A percentile compares a stretch with the other conserved stretches of the same genome.
These are phyloP conservation scores for Porodaedalea pini DNA, from an alignment of 1,284 basidiomycete genomes.

Conservation along the genomic window DNA sequence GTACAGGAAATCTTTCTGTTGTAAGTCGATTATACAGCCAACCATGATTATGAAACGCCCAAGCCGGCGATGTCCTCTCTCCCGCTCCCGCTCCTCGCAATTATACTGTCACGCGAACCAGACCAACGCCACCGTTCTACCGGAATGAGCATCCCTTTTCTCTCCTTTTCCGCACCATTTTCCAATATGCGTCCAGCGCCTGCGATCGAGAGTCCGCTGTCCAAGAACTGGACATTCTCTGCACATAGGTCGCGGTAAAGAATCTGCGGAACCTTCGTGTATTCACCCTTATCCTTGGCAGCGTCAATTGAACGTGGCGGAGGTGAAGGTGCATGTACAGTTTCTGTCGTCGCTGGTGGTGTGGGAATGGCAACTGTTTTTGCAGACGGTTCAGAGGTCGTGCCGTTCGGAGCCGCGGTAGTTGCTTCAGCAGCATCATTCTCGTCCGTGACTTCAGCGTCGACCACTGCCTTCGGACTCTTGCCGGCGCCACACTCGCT, in stretches of 20 bases:
- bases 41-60: background rate
- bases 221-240: constrained; percentile 5
- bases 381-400: background rate
- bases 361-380: background rate
- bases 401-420: background rate
- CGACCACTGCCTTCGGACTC: background rate
- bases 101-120: background rate
- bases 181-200: background rate
- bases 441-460: background rate
- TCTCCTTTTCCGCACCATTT: background rate
- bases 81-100: background rate
- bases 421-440: background rate
- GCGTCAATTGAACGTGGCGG: background rate
- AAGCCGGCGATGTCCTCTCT: background rate
- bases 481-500: no score
- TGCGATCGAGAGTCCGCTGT: background rate
- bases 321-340: background rate
- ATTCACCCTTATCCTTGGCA: background rate
- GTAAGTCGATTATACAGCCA: background rate
- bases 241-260: constrained; percentile 3
- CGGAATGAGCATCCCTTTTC: constrained; percentile 1
- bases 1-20: background rate
- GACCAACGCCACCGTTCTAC: constrained; percentile 16
- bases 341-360: background rate
- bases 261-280: background rate